phyloP scores from a whole-genome alignment of 2,329 filamentous ascomycete genomes.

The Alternaria gaisen region DNA sequence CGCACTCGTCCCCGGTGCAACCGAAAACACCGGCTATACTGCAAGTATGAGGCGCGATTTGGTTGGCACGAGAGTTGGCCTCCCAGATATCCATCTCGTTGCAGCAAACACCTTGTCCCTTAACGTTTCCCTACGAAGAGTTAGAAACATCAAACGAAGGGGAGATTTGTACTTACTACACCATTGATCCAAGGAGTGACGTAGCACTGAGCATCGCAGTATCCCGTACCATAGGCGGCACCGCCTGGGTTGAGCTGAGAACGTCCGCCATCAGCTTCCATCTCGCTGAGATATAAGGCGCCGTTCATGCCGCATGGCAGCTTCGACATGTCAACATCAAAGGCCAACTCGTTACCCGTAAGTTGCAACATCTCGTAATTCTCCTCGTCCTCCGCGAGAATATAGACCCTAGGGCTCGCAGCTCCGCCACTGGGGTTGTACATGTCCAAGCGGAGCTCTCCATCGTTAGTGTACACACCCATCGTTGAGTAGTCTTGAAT shows the following conservation, averaged over 20 bases:
- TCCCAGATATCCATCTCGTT: slow-evolving; percentile 67
- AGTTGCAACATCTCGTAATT: slow-evolving; percentile 73
- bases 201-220: slow-evolving; percentile 60
- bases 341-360: slow-evolving; percentile 74
- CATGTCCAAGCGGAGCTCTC: slow-evolving; percentile 58
- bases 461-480: slow-evolving; percentile 61
- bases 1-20: slow-evolving; percentile 54
- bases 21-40: slow-evolving; percentile 55
- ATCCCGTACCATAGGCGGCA: slow-evolving; percentile 69
- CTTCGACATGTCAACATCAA: slow-evolving; percentile 70
- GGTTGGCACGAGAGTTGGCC: slow-evolving; percentile 58
- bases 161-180: slow-evolving; percentile 37
- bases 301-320: slow-evolving; percentile 55
- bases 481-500: slow-evolving; percentile 63
- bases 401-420: slow-evolving; percentile 66
- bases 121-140: slow-evolving; percentile 52
- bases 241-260: slow-evolving; percentile 57
- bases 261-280: slow-evolving; percentile 50
- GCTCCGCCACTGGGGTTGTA: slow-evolving; percentile 48
- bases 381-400: slow-evolving; percentile 66
- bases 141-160: slow-evolving; percentile 49
- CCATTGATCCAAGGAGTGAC: slow-evolving; percentile 51
- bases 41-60: slow-evolving; percentile 62
- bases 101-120: slow-evolving; percentile 60
- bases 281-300: slow-evolving; percentile 52